These are phyloP conservation scores for Fraxinus pennsylvanica DNA, from an alignment of 257 asterid genomes.

Conservation along the genomic window DNA sequence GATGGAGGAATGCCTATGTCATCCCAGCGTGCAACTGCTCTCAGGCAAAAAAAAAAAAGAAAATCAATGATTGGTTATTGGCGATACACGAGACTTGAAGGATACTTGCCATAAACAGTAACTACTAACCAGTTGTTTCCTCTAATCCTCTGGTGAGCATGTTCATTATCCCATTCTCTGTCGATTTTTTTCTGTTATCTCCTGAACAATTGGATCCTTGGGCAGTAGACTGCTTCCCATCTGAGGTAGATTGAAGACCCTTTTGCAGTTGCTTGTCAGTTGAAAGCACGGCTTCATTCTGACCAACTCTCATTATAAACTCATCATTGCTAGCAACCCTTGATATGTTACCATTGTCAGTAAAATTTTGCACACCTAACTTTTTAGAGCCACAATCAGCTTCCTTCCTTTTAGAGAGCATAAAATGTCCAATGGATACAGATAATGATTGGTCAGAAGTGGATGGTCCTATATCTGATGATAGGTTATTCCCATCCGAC, in stretches of 20 bases:
- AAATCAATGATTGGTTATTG: not conserved
- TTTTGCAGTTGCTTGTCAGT: slow-evolving; percentile 35
- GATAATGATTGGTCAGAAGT: slow-evolving; percentile 35
- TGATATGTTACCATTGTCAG: slow-evolving; percentile 19
- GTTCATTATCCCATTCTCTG: slow-evolving; percentile 42
- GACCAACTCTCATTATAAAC: slow-evolving; percentile 35
- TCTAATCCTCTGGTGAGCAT: slow-evolving; percentile 67
- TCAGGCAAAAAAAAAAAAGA: slow-evolving; percentile 26
- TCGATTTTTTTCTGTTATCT: slow-evolving; percentile 22
- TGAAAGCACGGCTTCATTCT: slow-evolving; percentile 31
- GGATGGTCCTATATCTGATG: slow-evolving; percentile 42
- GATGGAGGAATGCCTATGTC: slow-evolving; percentile 39
- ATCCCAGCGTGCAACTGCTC: slow-evolving; percentile 86
- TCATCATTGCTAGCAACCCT: slow-evolving; percentile 29
- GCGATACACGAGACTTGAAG: no score
- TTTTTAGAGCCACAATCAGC: slow-evolving; percentile 27
- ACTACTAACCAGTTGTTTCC: slow-evolving; percentile 41
- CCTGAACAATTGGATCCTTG: slow-evolving; percentile 30
- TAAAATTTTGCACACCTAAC: slow-evolving; percentile 21
- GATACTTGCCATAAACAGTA: no score
- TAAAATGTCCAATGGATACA: slow-evolving; percentile 10
- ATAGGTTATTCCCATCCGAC: slow-evolving; percentile 28
- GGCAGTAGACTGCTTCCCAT: slow-evolving; percentile 22
- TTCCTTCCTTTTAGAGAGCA: slow-evolving; percentile 30
- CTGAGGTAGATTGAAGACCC: not conserved